A percentile compares a stretch with the other conserved stretches of the same genome.
Conservation (phyloP, 2,329 filamentous ascomycete genomes). For the Epichloe uncinata region DNA sequence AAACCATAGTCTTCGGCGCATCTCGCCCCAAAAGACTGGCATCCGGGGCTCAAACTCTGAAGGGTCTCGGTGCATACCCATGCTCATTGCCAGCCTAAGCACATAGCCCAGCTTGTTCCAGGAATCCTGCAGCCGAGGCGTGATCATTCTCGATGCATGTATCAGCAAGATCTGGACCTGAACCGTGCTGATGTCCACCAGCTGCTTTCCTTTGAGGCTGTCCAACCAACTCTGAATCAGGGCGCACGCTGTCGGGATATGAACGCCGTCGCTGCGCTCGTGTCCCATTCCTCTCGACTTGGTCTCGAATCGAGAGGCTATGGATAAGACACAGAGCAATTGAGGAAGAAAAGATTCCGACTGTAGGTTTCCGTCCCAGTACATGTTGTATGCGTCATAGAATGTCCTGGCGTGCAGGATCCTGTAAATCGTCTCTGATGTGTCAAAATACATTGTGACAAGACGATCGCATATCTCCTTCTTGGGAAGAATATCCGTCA, state of each 20-base stretch:
- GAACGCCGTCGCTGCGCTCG: conserved; percentile 39
- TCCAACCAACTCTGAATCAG: conserved; percentile 42
- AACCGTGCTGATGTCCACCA: conserved; percentile 38
- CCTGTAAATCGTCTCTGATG: conserved; percentile 39
- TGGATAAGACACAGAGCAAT: conserved; percentile 37
- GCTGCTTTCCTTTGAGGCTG: conserved; percentile 35
- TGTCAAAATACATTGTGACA: conserved; percentile 33
- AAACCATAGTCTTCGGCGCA: conserved; percentile 41
- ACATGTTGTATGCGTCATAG: conserved; percentile 34
- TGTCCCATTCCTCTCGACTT: conserved; percentile 36
- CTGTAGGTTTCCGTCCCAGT: conserved; percentile 35
- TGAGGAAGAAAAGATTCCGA: conserved; percentile 40
- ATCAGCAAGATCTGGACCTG: conserved; percentile 41
- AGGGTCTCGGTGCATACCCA: conserved; percentile 44
- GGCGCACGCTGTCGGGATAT: conserved; percentile 42
- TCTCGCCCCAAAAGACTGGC: conserved; percentile 37
- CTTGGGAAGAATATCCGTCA: conserved; percentile 41
- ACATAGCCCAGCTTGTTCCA: conserved; percentile 44
- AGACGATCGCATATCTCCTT: conserved; percentile 38
- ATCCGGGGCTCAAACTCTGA: conserved; percentile 38
- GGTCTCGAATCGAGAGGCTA: conserved; percentile 39
- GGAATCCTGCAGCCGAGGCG: conserved; percentile 34
- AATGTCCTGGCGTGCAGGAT: conserved; percentile 40
- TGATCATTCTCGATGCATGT: conserved; percentile 39
- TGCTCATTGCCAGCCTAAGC: conserved; percentile 44